Evolutionary conservation across 352 stramenopile species (phyloP), one percentile per base, ranked within the genome.

Genomic region (Phytophthora rubi): DNA sequence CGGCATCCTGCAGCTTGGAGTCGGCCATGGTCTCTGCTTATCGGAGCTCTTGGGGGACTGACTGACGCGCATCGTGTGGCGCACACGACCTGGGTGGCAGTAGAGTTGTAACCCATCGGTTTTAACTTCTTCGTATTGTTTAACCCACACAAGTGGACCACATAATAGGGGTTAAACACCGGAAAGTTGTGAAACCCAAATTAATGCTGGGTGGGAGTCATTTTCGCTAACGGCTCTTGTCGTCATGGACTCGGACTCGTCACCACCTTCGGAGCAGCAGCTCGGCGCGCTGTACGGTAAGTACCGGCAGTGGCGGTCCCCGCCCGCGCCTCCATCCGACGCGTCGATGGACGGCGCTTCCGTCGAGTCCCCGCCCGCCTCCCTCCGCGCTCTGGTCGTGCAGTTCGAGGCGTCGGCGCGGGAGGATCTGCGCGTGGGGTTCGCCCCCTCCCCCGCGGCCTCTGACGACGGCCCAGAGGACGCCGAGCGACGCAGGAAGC

Each of bases 1-100:
- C 88, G 55, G 89, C 89, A 68, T 92, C 76, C 71, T 95, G 93
- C 61, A 96, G 83, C 69, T 91, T 90, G 32, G 73, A 77, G 64
- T 94, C 88, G 12, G 89, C 81, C 89, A 96, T 95, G 21, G 48
- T 76, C 44, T 37, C 15, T 49, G 13, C 9, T 42, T 7, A 52
- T 33, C 7, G 37, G 39, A 47, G 39, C 39, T 47, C 39, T 47
- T 47, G 0, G 39, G 13, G 39, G 33, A 12, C 6, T 39, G 28
- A 58, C 15, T 58, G 18, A 39, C 32, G 53, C 33, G 12, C 39
- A 69, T 52, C 26, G 65, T 58, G 65, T 67, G 65, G 65, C 48
- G 51, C 9, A 30, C 32, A 51, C 53, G 63, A 59, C 26, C 3
- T 65, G 56, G 26, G 55, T 57, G 30, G 23, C 23, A 26, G 1